A percentile compares a stretch with the other conserved stretches of the same genome.
These are phyloP conservation scores for Hortiboletus campestris DNA, from an alignment of 768 basidiomycete genomes.

Conservation along the genomic window DNA sequence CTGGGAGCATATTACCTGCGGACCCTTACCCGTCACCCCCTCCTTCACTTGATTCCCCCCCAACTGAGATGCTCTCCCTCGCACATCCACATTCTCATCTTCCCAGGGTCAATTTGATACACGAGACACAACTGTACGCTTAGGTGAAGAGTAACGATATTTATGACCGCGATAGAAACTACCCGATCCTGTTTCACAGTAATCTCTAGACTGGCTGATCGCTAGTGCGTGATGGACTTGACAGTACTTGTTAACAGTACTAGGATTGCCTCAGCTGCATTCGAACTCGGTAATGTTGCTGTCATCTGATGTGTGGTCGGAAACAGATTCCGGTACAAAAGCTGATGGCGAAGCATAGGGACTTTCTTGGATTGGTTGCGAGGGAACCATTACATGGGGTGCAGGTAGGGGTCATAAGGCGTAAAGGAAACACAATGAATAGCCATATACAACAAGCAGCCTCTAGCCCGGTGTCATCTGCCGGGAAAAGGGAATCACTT, in stretches of 20 bases:
- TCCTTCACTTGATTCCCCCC: slow-evolving; percentile 29
- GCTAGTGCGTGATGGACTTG: not conserved
- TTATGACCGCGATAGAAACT: slow-evolving; percentile 15
- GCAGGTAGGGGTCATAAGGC: slow-evolving; percentile 15
- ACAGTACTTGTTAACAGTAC: not conserved
- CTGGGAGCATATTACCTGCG: slow-evolving; percentile 27
- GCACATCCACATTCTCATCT: slow-evolving; percentile 6
- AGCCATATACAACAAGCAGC: slow-evolving; percentile 12
- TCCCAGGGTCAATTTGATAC: slow-evolving; percentile 2
- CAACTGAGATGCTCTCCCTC: slow-evolving; percentile 13
- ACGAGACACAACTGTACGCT: slow-evolving; percentile 14
- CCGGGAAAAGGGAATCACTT: slow-evolving; percentile 20
- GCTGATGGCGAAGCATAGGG: not conserved
- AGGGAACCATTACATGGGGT: slow-evolving; percentile 21
- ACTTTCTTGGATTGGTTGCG: slow-evolving; percentile 10
- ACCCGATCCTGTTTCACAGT: not conserved
- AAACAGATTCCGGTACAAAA: not conserved
- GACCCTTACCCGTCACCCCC: slow-evolving; percentile 53
- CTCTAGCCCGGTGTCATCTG: not conserved
- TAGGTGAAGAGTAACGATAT: slow-evolving; percentile 24
- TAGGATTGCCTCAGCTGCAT: not conserved
- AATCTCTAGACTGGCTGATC: not conserved
- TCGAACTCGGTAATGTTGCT: not conserved
- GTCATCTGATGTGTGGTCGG: not conserved
- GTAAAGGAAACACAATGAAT: slow-evolving; percentile 9